A percentile compares a stretch with the other conserved stretches of the same genome.
phyloP scores from a whole-genome alignment of 176 grass and related monocot species.

The Musa itinerans region DNA sequence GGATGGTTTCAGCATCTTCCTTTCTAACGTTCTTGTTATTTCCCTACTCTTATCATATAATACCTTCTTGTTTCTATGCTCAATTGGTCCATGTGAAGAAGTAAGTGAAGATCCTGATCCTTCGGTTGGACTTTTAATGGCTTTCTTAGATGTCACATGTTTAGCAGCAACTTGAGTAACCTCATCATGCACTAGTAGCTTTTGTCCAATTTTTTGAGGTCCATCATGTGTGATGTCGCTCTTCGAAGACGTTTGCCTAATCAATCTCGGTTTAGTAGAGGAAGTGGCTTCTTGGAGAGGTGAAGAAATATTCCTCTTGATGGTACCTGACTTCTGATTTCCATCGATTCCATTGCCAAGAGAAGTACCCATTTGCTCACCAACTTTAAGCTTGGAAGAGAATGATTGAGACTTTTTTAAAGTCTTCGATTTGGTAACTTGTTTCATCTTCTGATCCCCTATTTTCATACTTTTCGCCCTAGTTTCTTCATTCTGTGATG shows the following conservation, averaged over 20 bases:
- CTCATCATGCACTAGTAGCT: slow-evolving; percentile 13
- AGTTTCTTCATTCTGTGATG: slow-evolving; percentile 14
- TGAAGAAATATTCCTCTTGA: neutral
- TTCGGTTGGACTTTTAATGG: slow-evolving; percentile 17
- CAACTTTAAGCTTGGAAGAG: slow-evolving; percentile 21
- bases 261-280: slow-evolving; percentile 19
- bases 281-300: slow-evolving; percentile 21
- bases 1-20: slow-evolving; percentile 18
- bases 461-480: slow-evolving; percentile 14
- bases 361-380: slow-evolving; percentile 17
- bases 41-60: slow-evolving; percentile 16
- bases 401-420: slow-evolving; percentile 22
- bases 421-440: slow-evolving; percentile 23
- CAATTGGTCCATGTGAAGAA: neutral
- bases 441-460: slow-evolving; percentile 24
- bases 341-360: neutral
- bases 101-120: slow-evolving; percentile 13
- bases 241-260: slow-evolving; percentile 23
- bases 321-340: neutral
- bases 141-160: slow-evolving; percentile 22
- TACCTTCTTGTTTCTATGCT: slow-evolving; percentile 6
- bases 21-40: slow-evolving; percentile 13
- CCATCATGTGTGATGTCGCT: slow-evolving; percentile 28
- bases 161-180: slow-evolving; percentile 11
- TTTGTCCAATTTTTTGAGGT: slow-evolving; percentile 26